These are phyloP conservation scores for Fusarium sp. DNA, from an alignment of 2,329 filamentous ascomycete genomes.

Conservation along the genomic window DNA sequence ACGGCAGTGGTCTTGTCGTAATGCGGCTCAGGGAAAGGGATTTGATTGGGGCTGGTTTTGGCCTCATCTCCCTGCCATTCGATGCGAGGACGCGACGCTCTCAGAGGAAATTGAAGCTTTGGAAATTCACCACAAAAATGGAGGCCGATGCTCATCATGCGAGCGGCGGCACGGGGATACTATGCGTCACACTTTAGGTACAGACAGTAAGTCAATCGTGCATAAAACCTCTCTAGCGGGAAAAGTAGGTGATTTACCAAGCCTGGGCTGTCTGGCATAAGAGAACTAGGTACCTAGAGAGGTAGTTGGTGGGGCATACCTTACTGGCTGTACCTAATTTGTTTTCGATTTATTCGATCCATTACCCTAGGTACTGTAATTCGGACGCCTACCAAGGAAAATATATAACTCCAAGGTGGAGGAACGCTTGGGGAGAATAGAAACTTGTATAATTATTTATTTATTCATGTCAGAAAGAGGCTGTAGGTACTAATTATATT, in stretches of 20 bases:
- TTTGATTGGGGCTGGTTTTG: slow-evolving; percentile 37
- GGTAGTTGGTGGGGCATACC: not conserved
- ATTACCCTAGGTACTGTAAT: too few species aligned
- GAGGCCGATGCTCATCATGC: slow-evolving; percentile 19
- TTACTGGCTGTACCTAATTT: too few species aligned
- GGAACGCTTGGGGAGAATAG: too few species aligned
- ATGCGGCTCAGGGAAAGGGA: slow-evolving; percentile 32
- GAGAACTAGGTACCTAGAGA: too few species aligned
- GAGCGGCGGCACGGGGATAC: slow-evolving; percentile 8
- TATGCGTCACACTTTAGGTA: slow-evolving; percentile 30
- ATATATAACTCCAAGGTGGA: too few species aligned
- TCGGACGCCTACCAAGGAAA: too few species aligned
- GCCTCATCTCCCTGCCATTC: slow-evolving; percentile 39
- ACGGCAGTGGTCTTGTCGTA: slow-evolving; percentile 20
- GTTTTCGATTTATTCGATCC: too few species aligned
- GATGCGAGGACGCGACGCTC: slow-evolving; percentile 31
- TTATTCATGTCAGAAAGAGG: too few species aligned
- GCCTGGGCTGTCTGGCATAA: too few species aligned
- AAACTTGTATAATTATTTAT: too few species aligned
- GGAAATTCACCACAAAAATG: slow-evolving; percentile 28
- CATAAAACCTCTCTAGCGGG: slow-evolving; percentile 7
- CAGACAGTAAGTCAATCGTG: slow-evolving; percentile 10
- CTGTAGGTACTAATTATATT: too few species aligned
- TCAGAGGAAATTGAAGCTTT: slow-evolving; percentile 16
- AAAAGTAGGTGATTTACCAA: too few species aligned